Base-by-base conservation (phyloP, 192 early-diverging fungal genomes). In the Lobulomyces angularis region DNA sequence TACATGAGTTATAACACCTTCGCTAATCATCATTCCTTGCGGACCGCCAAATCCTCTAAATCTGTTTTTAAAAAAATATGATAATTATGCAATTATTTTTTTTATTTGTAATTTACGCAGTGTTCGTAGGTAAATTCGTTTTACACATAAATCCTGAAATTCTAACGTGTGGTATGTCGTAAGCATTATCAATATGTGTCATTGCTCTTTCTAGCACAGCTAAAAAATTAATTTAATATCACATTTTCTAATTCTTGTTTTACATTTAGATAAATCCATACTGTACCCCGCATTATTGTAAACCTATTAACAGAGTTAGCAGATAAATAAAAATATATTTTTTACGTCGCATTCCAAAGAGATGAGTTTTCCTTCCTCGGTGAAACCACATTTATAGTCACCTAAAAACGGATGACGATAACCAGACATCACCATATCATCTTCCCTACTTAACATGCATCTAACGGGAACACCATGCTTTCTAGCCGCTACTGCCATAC, bases 41-140 rank as follows among this genome's bases (percentile, higher is more conserved):
- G 84, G 83, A 16, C 68, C 83, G 36, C 88, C 88, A 48, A 88
- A 90, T 21, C 86, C 74, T 46, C 88, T 68, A 69, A 87, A 81
- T 2, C 31, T 32, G 31, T 32, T 32, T 32, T 12, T 12, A 32
- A 32, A 12, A 16, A 12, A 12, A 12, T 32, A 12, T 12, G 16
- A 16, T 32, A 32, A 32, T 12, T 16, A 12, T 12, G 16, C 12
- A 12, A 32, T 32, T 12, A 32, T 32, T 12, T 32, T 12, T 12
- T 32, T 16, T 32, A 12, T 32, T 16, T 12, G 16, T 16, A 32
- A 32, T 16, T 12, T 32, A 67, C 0, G 88, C 86, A 31, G 86
- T 88, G 63, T 87, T 88, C 44, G 82, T 81, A 50, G 81, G 74
- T 25, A 76, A 69, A 64, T 88, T 86, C 35, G 88, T 88, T 41